These are phyloP conservation scores for Sophora flavescens DNA, from an alignment of 306 rosid species.

Conservation along the genomic window DNA sequence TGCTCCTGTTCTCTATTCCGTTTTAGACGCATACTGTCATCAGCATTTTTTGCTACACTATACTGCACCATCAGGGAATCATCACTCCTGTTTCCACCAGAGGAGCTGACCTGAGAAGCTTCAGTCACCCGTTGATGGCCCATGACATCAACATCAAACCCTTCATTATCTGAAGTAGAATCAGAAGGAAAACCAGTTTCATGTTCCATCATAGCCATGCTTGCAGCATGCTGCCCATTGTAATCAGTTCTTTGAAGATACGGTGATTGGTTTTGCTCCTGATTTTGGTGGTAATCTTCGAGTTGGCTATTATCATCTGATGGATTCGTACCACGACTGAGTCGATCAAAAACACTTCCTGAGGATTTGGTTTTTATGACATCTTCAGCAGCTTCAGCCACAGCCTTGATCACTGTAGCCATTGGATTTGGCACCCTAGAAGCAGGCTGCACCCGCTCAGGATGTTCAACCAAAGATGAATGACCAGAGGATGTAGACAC, in stretches of 20 bases:
- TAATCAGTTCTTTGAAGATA: conserved; percentile 54
- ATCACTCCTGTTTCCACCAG: conserved; percentile 61
- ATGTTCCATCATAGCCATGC: conserved; percentile 54
- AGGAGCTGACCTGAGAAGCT: conserved; percentile 63
- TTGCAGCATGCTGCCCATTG: conserved; percentile 55
- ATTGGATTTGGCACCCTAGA: conserved; percentile 77
- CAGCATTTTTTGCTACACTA: conserved; percentile 61
- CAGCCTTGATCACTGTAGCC: conserved; percentile 90
- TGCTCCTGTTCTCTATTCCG: conserved; percentile 59
- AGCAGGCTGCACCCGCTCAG: conserved; percentile 60
- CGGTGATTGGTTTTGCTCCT: conserved; percentile 49
- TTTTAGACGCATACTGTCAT: conserved; percentile 48
- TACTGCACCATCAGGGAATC: conserved; percentile 57
- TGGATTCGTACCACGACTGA: conserved; percentile 64
- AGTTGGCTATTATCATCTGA: conserved; percentile 50
- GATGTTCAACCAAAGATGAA: conserved; percentile 62
- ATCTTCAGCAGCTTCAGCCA: conserved; percentile 92
- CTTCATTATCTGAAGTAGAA: conserved; percentile 75
- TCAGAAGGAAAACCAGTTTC: conserved; percentile 70
- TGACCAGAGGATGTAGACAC: conserved; percentile 71
- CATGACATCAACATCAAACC: conserved; percentile 54
- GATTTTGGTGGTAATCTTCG: conserved; percentile 57
- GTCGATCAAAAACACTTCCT: conserved; percentile 91
- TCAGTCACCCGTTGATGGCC: conserved; percentile 50
- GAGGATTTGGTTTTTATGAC: conserved; percentile 73